Evolutionary conservation across 331 rosid genomes (phyloP).

Genomic region (Pyrus hybrid): DNA sequence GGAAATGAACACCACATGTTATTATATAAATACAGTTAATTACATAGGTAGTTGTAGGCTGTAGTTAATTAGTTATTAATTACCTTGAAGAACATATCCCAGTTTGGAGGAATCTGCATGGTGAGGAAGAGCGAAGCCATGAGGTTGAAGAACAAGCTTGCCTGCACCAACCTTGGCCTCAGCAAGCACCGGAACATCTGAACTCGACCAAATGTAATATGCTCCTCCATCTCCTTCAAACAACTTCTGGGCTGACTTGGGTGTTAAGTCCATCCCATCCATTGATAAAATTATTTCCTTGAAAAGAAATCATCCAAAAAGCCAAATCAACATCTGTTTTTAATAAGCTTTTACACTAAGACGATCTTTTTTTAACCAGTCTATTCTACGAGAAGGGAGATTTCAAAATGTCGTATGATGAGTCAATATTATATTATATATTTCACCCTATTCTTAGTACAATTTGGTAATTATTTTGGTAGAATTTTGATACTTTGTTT

Average conservation of each 20-base stretch:
- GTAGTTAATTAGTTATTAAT: not conserved
- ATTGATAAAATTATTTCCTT: not conserved
- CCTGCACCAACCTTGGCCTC: slow-evolving; percentile 44
- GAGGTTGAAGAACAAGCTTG: slow-evolving; percentile 40
- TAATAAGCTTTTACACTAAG: too few relatives aligned
- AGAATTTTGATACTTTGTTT: too few relatives aligned
- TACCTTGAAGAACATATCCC: slow-evolving; percentile 60
- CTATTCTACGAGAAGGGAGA: too few relatives aligned
- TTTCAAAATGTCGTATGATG: too few relatives aligned
- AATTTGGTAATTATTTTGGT: too few relatives aligned
- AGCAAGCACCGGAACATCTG: slow-evolving; percentile 28
- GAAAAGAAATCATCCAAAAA: not conserved
- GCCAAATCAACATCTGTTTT: too few relatives aligned
- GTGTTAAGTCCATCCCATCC: slow-evolving; percentile 33
- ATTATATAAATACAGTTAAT: too few relatives aligned
- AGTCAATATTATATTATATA: too few relatives aligned
- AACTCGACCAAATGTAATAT: slow-evolving; percentile 43
- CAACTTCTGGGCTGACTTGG: slow-evolving; percentile 17
- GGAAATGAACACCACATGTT: too few relatives aligned
- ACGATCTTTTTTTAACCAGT: too few relatives aligned
- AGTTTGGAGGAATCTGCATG: slow-evolving; percentile 48
- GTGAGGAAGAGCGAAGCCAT: slow-evolving; percentile 68
- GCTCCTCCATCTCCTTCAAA: slow-evolving; percentile 61
- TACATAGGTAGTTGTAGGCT: too few relatives aligned
- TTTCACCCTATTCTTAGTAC: too few relatives aligned